Base-by-base conservation (phyloP, 495 filamentous ascomycete genomes). In the Penicillium cataractarum region DNA sequence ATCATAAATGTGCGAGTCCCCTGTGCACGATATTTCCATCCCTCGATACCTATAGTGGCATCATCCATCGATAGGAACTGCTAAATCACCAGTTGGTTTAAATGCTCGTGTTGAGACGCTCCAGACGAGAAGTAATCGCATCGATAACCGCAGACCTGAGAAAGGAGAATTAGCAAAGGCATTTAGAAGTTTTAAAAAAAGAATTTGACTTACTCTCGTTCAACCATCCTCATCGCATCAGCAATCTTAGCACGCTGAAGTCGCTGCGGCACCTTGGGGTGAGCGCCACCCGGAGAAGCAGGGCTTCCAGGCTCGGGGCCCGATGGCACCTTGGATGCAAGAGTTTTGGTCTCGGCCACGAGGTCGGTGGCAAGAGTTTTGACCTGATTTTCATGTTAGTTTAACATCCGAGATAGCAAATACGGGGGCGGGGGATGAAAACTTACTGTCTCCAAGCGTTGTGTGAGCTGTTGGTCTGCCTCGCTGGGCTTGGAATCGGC, bases 171-270 rank as follows among this genome's bases (percentile, higher is more conserved):
- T 57, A 66, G 60, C 13, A 17, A 29, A 7, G 2, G 46, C 6
- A 50, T 1, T 10, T 54, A 57, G 35, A 49, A 33, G 26, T n/a
- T 27, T 15, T 58, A 33, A 52, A 1, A 56, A 12, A 44, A 10
- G 1, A 27, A 29, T 39, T 24, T 29, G n/a, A 77, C 82, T 58
- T 52, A 82, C 81, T 93, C 89, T 72, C 90, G 79, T 42, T 92
- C 89, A 64, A 93, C 79, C 73, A 92, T 80, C 57, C 76, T 77
- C 81, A 89, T 89, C 12, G 91, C 86, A 73, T 92, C 86, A 17
- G 80, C 78, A 61, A 90, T 73, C 78, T 89, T 91, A 27, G 83
- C 85, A 59, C 84, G 86, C 62, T 90, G 83, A 42, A 92, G 76
- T 46, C 88, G 85, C 50, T 86, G 80, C 8, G 90, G 89, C 48